Evolutionary conservation across 805 yeast genomes (phyloP).

Genomic region (Nakazawaea ishiwadae): DNA sequence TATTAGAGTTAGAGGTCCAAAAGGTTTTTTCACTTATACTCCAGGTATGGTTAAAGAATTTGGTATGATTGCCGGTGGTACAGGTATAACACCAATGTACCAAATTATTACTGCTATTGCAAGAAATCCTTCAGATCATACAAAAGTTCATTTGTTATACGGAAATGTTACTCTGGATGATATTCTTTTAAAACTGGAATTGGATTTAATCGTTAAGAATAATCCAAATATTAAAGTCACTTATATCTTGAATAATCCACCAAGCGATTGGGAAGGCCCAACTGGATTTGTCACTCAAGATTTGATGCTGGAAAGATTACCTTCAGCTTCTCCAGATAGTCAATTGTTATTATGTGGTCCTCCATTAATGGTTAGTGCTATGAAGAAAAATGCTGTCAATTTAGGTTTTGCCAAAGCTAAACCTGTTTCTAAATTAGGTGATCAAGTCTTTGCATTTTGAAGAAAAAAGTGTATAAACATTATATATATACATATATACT

Average conservation of each 20-base stretch:
- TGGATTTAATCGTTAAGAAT: slow-evolving; percentile 56
- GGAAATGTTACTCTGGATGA: slow-evolving; percentile 81
- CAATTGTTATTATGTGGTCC: slow-evolving; percentile 91
- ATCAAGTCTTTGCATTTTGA: slow-evolving; percentile 84
- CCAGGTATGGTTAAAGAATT: slow-evolving; percentile 72
- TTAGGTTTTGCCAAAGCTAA: slow-evolving; percentile 82
- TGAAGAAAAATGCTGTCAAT: slow-evolving; percentile 70
- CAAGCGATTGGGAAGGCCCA: slow-evolving; percentile 70
- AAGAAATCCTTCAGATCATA: slow-evolving; percentile 70
- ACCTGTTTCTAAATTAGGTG: slow-evolving; percentile 86
- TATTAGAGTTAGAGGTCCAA: slow-evolving; percentile 83
- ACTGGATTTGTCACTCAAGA: slow-evolving; percentile 80
- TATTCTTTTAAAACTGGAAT: slow-evolving; percentile 74
- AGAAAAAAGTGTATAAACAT: background rate
- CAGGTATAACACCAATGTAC: slow-evolving; percentile 95
- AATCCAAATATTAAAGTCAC: slow-evolving; percentile 63
- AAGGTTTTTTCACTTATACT: slow-evolving; percentile 78
- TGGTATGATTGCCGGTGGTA: slow-evolving; percentile 95
- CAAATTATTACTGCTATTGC: slow-evolving; percentile 83
- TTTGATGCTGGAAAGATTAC: slow-evolving; percentile 57
- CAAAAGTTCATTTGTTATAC: slow-evolving; percentile 69
- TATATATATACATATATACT: background rate
- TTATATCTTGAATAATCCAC: slow-evolving; percentile 73
- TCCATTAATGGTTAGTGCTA: slow-evolving; percentile 83
- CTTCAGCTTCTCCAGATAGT: slow-evolving; percentile 52